phyloP scores from a whole-genome alignment of 306 rosid genomes.

The Sicyos baderoa region DNA sequence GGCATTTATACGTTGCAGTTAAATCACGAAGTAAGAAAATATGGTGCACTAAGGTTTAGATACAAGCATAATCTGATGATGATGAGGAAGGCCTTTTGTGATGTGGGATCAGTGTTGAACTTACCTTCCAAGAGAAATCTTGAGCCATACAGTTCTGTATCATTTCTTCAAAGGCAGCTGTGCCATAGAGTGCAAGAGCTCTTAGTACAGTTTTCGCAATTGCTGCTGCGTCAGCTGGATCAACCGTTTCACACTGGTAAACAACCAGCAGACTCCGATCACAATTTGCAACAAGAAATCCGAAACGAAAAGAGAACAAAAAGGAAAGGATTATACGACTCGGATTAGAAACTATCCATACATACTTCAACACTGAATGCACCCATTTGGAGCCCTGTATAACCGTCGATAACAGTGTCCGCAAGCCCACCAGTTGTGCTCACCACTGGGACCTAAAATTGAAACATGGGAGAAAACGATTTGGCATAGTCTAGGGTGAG shows the following conservation, averaged over 20 bases:
- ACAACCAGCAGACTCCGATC: background rate
- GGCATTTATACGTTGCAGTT: background rate
- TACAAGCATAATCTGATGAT: background rate
- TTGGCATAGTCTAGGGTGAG: too few species aligned
- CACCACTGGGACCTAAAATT: conserved; percentile 32
- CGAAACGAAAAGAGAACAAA: background rate
- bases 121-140: conserved; percentile 48
- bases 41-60: background rate
- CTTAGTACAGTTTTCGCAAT: conserved; percentile 26
- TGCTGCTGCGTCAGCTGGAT: conserved; percentile 35
- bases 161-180: conserved; percentile 32
- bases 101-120: conserved; percentile 10
- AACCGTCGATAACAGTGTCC: conserved; percentile 44
- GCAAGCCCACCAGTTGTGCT: conserved; percentile 51
- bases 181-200: conserved; percentile 28
- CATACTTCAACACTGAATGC: conserved; percentile 33
- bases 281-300: background rate
- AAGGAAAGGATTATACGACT: background rate
- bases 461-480: background rate
- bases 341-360: background rate
- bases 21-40: background rate
- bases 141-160: conserved; percentile 42
- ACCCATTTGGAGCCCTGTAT: conserved; percentile 42
- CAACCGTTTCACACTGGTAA: conserved; percentile 34
- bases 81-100: background rate